Conservation (phyloP, 208 protist species). For the Leishmania tropica region DNA sequence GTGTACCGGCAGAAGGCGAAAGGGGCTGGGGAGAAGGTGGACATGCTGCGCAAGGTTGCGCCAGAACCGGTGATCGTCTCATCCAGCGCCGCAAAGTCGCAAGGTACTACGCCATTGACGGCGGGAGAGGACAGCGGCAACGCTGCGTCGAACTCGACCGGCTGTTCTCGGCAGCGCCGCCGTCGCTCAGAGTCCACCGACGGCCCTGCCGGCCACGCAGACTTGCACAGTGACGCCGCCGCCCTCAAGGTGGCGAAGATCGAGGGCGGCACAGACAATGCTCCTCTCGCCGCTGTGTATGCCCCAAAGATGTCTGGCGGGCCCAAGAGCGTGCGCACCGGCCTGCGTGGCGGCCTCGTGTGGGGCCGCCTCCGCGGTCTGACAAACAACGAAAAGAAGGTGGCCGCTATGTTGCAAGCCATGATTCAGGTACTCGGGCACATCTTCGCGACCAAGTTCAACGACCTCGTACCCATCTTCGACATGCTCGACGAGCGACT, state of each 20-base stretch:
- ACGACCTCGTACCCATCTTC: constrained; percentile 78
- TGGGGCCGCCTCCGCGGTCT: constrained; percentile 63
- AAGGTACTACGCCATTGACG: too few species aligned
- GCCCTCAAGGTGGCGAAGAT: constrained; percentile 12
- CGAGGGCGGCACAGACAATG: not conserved
- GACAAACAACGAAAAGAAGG: constrained; percentile 75
- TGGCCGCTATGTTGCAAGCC: constrained; percentile 57
- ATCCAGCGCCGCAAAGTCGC: not conserved
- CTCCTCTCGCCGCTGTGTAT: not conserved
- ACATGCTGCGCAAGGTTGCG: constrained; percentile 58
- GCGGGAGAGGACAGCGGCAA: not conserved
- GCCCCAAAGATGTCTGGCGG: not conserved
- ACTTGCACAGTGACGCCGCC: not conserved
- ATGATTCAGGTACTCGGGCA: constrained; percentile 75
- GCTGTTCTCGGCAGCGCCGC: constrained; percentile 3
- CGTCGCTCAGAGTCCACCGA: constrained; percentile 7
- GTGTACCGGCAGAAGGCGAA: constrained; percentile 45
- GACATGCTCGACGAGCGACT: constrained; percentile 54
- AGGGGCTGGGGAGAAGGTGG: constrained; percentile 51
- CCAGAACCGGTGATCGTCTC: constrained; percentile 19
- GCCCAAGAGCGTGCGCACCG: constrained; percentile 1
- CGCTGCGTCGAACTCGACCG: not conserved
- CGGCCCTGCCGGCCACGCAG: not conserved
- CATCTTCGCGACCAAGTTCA: constrained; percentile 79
- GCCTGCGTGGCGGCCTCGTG: constrained; percentile 16